Evolutionary conservation across 441 rosid species (phyloP), one percentile per base, ranked within the genome.

Genomic region (Mallotus repandus): DNA sequence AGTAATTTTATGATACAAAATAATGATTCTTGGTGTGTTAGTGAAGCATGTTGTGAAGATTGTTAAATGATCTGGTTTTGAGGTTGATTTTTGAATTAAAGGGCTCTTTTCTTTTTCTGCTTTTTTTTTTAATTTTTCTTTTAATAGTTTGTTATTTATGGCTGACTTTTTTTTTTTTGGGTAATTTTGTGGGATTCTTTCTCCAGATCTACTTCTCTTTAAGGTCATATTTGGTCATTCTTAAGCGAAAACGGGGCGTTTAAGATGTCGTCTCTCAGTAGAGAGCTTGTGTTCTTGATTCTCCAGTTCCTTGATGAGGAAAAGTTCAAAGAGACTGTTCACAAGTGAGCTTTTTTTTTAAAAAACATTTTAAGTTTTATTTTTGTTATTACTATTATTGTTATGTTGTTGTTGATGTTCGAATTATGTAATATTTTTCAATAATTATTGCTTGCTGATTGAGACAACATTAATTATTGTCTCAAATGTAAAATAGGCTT

Each of bases 281-380:
- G 99, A 85, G 99, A 95, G 91, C 97, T 95, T 22, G 99, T 95
- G 76, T 95, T 95, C 88, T 79, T 95, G 92, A 95, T 95, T 83
- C 82, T 95, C 84, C 99, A 95, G 90, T 95, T 95, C 83, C 89
- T 95, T 22, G 99, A 95, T 77, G 99, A 95, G 86, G 99, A 95
- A 78, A 95, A 95, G 87, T 95, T 95, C 81, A 92, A 89, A 78
- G 99, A 95, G 86, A 95, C 99, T 82, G 99, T 95, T 84, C 96
- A 95, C 83, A 92, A 82, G 98, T 93, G 76, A 81, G 93, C 13
- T 58, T 63, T 73, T 63, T 25, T 60, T 69, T 56, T 5, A 0
- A 29, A 29, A 29, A 62, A 29, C 22, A 21, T 81, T 65, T 57
- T 22, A 41, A 14, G 64, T 57, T 70, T 66, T 41, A 10, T 6